Evolutionary conservation across 176 grass and related monocot genomes (phyloP).

Genomic region (Pharus latifolius): DNA sequence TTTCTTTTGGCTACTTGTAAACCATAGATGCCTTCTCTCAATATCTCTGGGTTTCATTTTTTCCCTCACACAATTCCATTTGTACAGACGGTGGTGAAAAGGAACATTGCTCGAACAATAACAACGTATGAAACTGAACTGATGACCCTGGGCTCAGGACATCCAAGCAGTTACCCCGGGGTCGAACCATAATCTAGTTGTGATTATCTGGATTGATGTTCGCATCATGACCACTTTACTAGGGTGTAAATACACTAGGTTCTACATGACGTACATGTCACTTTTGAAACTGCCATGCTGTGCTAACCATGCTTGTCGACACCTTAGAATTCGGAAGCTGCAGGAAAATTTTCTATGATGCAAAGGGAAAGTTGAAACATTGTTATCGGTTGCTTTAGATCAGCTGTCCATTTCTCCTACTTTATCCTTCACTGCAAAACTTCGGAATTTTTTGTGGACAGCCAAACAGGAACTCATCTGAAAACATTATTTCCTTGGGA

Average conservation of each 20-base stretch:
- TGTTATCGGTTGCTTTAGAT: not conserved
- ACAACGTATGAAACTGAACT: not conserved
- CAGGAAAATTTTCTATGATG: not conserved
- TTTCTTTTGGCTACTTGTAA: no score
- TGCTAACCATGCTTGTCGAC: not conserved
- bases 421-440: no score
- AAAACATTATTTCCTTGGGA: no score
- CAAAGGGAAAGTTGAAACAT: not conserved
- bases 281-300: not conserved
- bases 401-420: not conserved
- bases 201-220: constrained; percentile 10
- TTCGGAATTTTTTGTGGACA: no score
- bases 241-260: constrained; percentile 2
- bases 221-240: no score
- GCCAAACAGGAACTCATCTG: no score
- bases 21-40: no score
- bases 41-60: no score
- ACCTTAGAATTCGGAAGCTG: not conserved
- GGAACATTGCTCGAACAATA: not conserved
- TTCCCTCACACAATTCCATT: not conserved
- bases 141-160: no score
- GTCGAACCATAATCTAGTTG: not conserved
- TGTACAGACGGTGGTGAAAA: constrained; percentile 19
- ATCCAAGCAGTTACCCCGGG: no score
- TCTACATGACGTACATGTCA: not conserved